A percentile compares a stretch with the other conserved stretches of the same genome.
These are phyloP conservation scores for Suhomyces terraborum DNA, from an alignment of 1,139 yeast species.

Conservation along the genomic window DNA sequence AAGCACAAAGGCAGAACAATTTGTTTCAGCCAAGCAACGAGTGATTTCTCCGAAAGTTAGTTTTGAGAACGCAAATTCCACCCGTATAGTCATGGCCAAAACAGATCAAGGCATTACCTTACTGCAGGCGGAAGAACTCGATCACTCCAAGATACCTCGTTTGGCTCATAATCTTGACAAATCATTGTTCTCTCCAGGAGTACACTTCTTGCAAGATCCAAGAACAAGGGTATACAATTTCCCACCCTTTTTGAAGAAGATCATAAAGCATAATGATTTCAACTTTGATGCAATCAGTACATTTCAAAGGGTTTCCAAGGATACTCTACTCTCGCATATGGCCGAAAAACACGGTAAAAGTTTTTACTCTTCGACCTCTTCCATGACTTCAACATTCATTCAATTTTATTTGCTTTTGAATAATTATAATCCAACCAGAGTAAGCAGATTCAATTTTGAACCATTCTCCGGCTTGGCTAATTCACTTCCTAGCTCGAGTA, in stretches of 20 bases:
- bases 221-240: slow-evolving; percentile 75
- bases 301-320: slow-evolving; percentile 67
- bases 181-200: slow-evolving; percentile 79
- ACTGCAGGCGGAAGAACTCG: slow-evolving; percentile 27
- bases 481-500: slow-evolving; percentile 41
- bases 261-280: slow-evolving; percentile 69
- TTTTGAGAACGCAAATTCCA: slow-evolving; percentile 7
- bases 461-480: slow-evolving; percentile 38
- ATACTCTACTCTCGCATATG: slow-evolving; percentile 53
- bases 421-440: slow-evolving; percentile 32
- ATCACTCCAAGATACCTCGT: slow-evolving; percentile 34
- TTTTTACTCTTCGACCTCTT: slow-evolving; percentile 82
- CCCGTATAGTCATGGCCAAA: background rate
- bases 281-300: slow-evolving; percentile 57
- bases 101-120: slow-evolving; percentile 10
- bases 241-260: slow-evolving; percentile 57
- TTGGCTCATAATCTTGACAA: slow-evolving; percentile 67
- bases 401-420: slow-evolving; percentile 79
- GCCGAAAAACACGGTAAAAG: slow-evolving; percentile 45
- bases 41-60: slow-evolving; percentile 2
- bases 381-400: slow-evolving; percentile 74
- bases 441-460: slow-evolving; percentile 35
- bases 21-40: slow-evolving; percentile 1
- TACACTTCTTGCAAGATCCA: slow-evolving; percentile 77
- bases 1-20: background rate